Base-by-base conservation (phyloP, 371 early-diverging fungal species). In the Batkoa obscura region DNA sequence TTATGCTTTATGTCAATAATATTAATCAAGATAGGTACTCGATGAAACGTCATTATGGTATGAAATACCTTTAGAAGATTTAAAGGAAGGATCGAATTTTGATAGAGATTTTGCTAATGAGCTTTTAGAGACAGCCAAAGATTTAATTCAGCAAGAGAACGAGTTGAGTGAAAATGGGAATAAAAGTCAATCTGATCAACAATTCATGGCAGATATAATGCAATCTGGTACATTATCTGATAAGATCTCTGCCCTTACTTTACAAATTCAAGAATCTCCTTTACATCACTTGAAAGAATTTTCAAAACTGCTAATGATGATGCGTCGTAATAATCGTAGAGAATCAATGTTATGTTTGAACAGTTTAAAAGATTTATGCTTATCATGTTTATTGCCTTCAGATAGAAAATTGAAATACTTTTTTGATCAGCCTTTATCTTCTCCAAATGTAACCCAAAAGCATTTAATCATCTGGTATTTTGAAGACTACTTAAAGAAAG, bases 401-500 rank as follows among this genome's bases (percentile, higher is more conserved):
- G 75, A 88, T 55, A 81, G 96, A 55, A 93, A 91, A 68, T 74
- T 96, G 57, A 62, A 58, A 60, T 84, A 86, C 67, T 94, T 95
- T 70, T 72, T 78, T 32, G 94, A 95, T 65, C 87, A 84, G 65
- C 88, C 87, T 35, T 60, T 83, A 43, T 72, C 67, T 12, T 68
- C 76, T 30, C 61, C 70, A 17, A 68, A 75, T 31, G 81, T 83
- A 3, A 73, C 74, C 15, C 69, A 73, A 37, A 64, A 72, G 57
- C 90, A 91, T 65, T 70, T 90, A 59, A 66, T 91, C 2, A 47
- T 85, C 51, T 96, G 93, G 92, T 76, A 73, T 43, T 94, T 86
- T 72, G 97, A 96, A 72, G 94, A 94, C 69, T 73, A 75, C 59
- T 67, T 96, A 56, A 96, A 96, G 67, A 84, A 83, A 60, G 65